These are phyloP conservation scores for Quercus parvula DNA, from an alignment of 306 rosid genomes.

Conservation along the genomic window DNA sequence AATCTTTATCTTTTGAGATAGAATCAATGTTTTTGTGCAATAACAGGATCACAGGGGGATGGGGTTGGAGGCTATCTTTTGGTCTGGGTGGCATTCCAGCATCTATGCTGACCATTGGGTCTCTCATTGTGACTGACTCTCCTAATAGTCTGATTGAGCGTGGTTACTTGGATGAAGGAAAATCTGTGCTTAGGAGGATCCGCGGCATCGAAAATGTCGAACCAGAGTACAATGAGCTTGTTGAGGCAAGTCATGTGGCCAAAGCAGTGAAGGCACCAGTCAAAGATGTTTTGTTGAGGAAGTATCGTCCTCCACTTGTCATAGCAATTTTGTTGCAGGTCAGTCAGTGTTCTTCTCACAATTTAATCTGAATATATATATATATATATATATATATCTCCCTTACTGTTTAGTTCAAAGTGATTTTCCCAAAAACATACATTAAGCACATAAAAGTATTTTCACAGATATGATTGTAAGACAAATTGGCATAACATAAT, in stretches of 20 bases:
- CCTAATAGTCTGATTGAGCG: slow-evolving; percentile 58
- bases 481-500: too few species aligned
- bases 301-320: slow-evolving; percentile 51
- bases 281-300: slow-evolving; percentile 33
- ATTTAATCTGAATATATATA: background rate
- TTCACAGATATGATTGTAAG: too few species aligned
- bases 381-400: too few species aligned
- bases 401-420: too few species aligned
- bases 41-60: slow-evolving; percentile 44
- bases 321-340: slow-evolving; percentile 50
- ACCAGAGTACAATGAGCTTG: slow-evolving; percentile 46
- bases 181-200: slow-evolving; percentile 43
- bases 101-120: slow-evolving; percentile 29
- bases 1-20: too few species aligned
- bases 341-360: background rate
- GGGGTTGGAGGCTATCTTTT: slow-evolving; percentile 72
- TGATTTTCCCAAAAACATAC: too few species aligned
- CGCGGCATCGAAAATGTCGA: slow-evolving; percentile 51
- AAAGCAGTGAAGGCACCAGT: slow-evolving; percentile 38
- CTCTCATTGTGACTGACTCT: slow-evolving; percentile 43
- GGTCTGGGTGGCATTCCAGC: slow-evolving; percentile 56
- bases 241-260: slow-evolving; percentile 48
- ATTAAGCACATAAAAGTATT: too few species aligned
- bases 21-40: background rate
- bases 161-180: slow-evolving; percentile 46